These are phyloP conservation scores for Neckera pumila DNA, from an alignment of 225 moss, liverwort and hornwort species.

Conservation along the genomic window DNA sequence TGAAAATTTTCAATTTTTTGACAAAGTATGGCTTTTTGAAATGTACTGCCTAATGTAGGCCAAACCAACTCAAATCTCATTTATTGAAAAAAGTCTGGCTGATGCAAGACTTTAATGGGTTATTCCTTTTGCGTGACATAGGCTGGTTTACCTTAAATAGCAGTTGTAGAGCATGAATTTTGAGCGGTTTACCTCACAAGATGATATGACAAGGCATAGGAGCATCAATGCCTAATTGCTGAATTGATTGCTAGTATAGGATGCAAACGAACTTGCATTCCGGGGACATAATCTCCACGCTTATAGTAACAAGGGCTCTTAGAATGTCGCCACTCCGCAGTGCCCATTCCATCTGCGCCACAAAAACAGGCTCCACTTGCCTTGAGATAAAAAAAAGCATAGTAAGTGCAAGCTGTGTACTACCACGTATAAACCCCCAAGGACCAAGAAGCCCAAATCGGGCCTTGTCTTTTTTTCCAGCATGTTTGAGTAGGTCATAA, in stretches of 20 bases:
- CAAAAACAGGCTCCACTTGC: background rate
- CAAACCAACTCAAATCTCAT: too few relatives aligned
- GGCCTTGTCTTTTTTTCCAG: background rate
- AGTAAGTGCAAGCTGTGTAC: background rate
- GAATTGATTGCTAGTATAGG: background rate
- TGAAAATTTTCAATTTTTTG: too few relatives aligned
- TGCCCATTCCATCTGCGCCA: slow-evolving; percentile 67
- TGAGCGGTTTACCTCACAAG: background rate
- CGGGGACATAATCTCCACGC: slow-evolving; percentile 73
- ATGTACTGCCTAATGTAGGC: too few relatives aligned
- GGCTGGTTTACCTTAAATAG: background rate
- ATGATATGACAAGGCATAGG: background rate
- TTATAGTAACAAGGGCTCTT: slow-evolving; percentile 75
- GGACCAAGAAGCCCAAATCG: background rate
- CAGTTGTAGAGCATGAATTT: background rate
- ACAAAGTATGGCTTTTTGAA: too few relatives aligned
- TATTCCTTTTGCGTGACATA: too few relatives aligned
- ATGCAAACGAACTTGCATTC: slow-evolving; percentile 41
- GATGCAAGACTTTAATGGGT: too few relatives aligned
- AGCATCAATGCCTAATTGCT: background rate
- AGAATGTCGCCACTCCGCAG: slow-evolving; percentile 72
- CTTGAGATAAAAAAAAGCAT: background rate
- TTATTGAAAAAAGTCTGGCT: too few relatives aligned
- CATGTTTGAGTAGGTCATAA: background rate
- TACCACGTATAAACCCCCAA: background rate